These are phyloP conservation scores for Hibiscus syriacus DNA, from an alignment of 345 rosid species.

Conservation along the genomic window DNA sequence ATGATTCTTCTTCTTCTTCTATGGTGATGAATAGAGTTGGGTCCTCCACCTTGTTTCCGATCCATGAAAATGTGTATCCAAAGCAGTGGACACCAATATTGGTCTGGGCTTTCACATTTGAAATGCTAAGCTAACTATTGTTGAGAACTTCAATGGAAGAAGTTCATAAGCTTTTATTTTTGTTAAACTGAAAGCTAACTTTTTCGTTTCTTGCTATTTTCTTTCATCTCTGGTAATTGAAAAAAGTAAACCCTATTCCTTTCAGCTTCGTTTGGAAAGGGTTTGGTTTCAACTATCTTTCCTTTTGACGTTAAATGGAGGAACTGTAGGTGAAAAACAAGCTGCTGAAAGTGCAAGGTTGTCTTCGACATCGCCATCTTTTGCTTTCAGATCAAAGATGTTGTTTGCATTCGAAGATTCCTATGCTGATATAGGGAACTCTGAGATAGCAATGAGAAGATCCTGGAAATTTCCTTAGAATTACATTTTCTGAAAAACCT, in stretches of 20 bases:
- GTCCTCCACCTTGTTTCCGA: background rate
- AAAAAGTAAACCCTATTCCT: background rate
- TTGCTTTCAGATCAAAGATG: slow-evolving; percentile 26
- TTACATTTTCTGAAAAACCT: slow-evolving; percentile 55
- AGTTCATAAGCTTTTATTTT: no score
- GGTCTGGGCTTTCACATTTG: no score
- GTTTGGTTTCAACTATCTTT: no score
- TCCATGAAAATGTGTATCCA: no score
- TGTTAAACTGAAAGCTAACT: no score
- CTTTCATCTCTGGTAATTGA: background rate
- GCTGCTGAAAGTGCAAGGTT: background rate
- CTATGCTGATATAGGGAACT: slow-evolving; percentile 60
- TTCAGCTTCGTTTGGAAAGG: no score
- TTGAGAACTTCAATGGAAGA: no score
- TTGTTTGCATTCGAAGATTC: slow-evolving; percentile 69
- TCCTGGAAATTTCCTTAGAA: slow-evolving; percentile 52
- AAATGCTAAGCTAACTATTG: no score
- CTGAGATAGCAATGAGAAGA: slow-evolving; percentile 5
- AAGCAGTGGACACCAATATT: no score
- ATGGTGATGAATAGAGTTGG: background rate
- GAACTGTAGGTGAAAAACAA: background rate
- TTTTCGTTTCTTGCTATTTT: background rate
- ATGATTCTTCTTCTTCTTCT: background rate
- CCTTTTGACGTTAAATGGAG: background rate
- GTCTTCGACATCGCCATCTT: background rate